Percentiles rank a stretch among this genome's conserved stretches.
Evolutionary conservation across 202 grass and related monocot genomes (phyloP).

Genomic region (Bolboschoenoplectus hybrid): DNA sequence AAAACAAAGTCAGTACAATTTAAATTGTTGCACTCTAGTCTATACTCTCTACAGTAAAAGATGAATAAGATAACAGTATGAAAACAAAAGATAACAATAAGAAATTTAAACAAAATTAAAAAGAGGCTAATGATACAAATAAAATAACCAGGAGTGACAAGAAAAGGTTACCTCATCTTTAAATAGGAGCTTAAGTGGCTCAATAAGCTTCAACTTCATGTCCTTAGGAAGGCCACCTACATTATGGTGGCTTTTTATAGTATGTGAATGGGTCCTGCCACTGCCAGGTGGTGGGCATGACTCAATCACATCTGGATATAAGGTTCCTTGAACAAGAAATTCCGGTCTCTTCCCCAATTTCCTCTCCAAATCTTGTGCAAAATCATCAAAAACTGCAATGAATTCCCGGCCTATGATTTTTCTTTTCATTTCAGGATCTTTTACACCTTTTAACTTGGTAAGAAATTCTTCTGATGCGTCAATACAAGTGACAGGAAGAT

Average conservation of each 20-base stretch:
- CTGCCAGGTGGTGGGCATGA: slow-evolving; percentile 85
- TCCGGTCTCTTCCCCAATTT: slow-evolving; percentile 62
- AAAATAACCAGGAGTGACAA: slow-evolving; percentile 12
- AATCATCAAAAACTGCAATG: slow-evolving; percentile 84
- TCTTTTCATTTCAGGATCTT: slow-evolving; percentile 89
- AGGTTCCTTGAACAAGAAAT: slow-evolving; percentile 84
- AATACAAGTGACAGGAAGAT: slow-evolving; percentile 80
- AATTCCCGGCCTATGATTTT: slow-evolving; percentile 91
- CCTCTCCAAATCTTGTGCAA: slow-evolving; percentile 64
- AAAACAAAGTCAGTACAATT: slow-evolving; percentile 10
- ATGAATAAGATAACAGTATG: background rate
- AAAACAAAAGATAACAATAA: slow-evolving; percentile 31
- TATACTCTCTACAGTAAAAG: background rate
- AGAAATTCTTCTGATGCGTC: slow-evolving; percentile 86
- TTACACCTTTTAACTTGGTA: slow-evolving; percentile 71
- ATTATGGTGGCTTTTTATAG: slow-evolving; percentile 95
- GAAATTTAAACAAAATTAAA: slow-evolving; percentile 7
- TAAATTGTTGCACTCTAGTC: background rate
- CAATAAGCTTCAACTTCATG: slow-evolving; percentile 87
- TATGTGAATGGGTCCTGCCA: slow-evolving; percentile 81
- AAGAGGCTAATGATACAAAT: background rate
- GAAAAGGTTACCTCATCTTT: slow-evolving; percentile 69
- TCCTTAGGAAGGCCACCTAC: slow-evolving; percentile 84
- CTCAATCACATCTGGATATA: slow-evolving; percentile 93
- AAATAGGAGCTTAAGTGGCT: slow-evolving; percentile 84